A percentile compares a stretch with the other conserved stretches of the same genome.
Conservation (phyloP, 2,329 filamentous ascomycete species). For the Ramularia collo-cygni region DNA sequence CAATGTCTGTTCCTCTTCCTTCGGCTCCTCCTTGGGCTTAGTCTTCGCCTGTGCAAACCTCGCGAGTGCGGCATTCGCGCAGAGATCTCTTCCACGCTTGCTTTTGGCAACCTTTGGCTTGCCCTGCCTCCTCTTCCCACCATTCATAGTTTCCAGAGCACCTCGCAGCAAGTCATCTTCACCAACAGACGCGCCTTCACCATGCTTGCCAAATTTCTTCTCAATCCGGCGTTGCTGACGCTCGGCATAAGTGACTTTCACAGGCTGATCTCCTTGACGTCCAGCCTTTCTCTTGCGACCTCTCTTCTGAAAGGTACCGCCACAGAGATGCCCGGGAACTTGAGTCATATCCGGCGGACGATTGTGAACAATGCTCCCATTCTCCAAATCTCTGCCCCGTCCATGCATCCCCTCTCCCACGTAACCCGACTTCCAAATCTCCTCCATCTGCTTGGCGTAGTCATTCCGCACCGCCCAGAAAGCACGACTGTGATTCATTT, state of each 20-base stretch:
- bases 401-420: slow-evolving; percentile 82
- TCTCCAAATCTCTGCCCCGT: slow-evolving; percentile 56
- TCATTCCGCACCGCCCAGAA: slow-evolving; percentile 76
- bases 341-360: slow-evolving; percentile 45
- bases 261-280: slow-evolving; percentile 34
- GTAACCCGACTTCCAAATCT: slow-evolving; percentile 63
- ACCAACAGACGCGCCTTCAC: slow-evolving; percentile 62
- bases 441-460: slow-evolving; percentile 65
- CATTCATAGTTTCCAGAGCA: slow-evolving; percentile 52
- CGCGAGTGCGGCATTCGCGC: slow-evolving; percentile 69
- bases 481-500: slow-evolving; percentile 80
- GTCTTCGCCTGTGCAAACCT: slow-evolving; percentile 54
- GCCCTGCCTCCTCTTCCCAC: slow-evolving; percentile 51
- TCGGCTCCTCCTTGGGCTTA: slow-evolving; percentile 30
- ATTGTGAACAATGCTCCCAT: slow-evolving; percentile 57
- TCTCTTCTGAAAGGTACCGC: slow-evolving; percentile 65
- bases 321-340: slow-evolving; percentile 60
- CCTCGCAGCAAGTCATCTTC: slow-evolving; percentile 60
- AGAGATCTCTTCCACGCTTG: slow-evolving; percentile 64
- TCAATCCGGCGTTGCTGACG: slow-evolving; percentile 63
- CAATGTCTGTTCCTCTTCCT: slow-evolving; percentile 18
- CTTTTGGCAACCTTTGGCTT: slow-evolving; percentile 71
- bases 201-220: slow-evolving; percentile 79
- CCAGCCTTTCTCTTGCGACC: slow-evolving; percentile 44
- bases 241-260: slow-evolving; percentile 59